A percentile compares a stretch with the other conserved stretches of the same genome.
phyloP scores from a whole-genome alignment of 805 yeast genomes.

The Metschnikowia aberdeeniae region DNA sequence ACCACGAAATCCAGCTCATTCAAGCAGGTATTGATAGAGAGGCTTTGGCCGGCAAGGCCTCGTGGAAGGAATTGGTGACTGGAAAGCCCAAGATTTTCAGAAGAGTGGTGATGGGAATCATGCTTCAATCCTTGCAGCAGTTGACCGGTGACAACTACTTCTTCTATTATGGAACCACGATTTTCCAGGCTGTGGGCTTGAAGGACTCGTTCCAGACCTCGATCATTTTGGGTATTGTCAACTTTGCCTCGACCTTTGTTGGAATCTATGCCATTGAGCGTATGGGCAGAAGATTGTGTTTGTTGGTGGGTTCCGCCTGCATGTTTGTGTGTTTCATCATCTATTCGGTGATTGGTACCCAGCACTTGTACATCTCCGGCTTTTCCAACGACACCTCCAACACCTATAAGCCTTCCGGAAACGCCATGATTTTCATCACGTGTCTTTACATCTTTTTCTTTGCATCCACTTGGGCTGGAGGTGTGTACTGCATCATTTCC shows the following conservation, averaged over 20 bases:
- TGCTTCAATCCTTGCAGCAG: constrained; percentile 49
- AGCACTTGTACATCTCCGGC: constrained; percentile 37
- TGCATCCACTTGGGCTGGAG: constrained; percentile 73
- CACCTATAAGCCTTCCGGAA: constrained; percentile 47
- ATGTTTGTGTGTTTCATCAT: constrained; percentile 55
- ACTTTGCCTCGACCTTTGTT: constrained; percentile 50
- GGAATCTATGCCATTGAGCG: constrained; percentile 48
- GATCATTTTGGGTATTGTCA: constrained; percentile 49
- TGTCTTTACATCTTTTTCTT: constrained; percentile 62
- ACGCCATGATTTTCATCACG: constrained; percentile 58
- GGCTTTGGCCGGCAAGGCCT: constrained; percentile 58
- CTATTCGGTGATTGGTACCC: constrained; percentile 57
- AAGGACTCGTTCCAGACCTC: constrained; percentile 51
- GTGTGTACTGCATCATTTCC: constrained; percentile 59
- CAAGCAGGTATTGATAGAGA: constrained; percentile 61
- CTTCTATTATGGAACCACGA: constrained; percentile 56
- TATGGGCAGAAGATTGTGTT: constrained; percentile 50
- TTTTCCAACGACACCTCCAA: constrained; percentile 30
- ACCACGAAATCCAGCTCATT: constrained; percentile 49
- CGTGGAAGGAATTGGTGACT: constrained; percentile 58
- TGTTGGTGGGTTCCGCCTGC: constrained; percentile 46
- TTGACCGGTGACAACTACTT: constrained; percentile 57
- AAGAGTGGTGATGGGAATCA: constrained; percentile 54
- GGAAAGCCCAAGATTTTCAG: constrained; percentile 60
- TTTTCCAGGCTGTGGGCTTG: constrained; percentile 49